Evolutionary conservation across 2,329 filamentous ascomycete genomes (phyloP), one percentile per base, ranked within the genome.

Genomic region (Trichophyton equinum): DNA sequence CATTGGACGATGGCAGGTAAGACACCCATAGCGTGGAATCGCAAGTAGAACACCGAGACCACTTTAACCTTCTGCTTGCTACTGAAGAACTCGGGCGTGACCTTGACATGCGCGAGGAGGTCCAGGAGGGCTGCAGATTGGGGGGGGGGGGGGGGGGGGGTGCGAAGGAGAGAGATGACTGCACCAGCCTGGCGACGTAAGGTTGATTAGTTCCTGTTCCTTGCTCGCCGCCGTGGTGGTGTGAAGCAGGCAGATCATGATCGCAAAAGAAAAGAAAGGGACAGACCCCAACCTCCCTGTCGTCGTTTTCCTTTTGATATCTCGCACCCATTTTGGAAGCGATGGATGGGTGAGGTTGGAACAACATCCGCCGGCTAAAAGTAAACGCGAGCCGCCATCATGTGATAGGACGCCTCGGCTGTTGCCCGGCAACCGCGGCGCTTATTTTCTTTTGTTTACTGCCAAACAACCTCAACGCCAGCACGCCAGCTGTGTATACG

Each of bases 161-260:
- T 38, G 33, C 33, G 33, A 13, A 13, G 11, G 44, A 11, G 44
- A 11, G 44, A 22, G 44, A 8, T 47, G 20, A 20, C 18, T 20
- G 42, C 42, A 20, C 42, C 42, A 53, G 49, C 13, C 49, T 25
- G 49, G 49, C 49, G 15, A 53, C 49, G 49, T 13, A 53, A 53
- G 13, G 49, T 53, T 53, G 8, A 53, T 53, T 33, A 30, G 27
- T 47, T 47, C 40, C 40, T 53, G 49, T 53, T 33, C 49, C 49
- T 33, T 53, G 49, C 13, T 53, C n/a, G 27, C 25, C 49, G 25
- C 49, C 49, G 49, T 25, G 49, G 9, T 30, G 49, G 49, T 53
- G 49, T 53, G 49, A 33, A 33, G 49, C n/a, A 33, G 49, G 49
- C 22, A 53, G 49, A 53, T 53, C 49, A 53, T 53, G 49, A 13